phyloP scores from a whole-genome alignment of 805 yeast species.

The Jamesozyma jinghongensis region DNA sequence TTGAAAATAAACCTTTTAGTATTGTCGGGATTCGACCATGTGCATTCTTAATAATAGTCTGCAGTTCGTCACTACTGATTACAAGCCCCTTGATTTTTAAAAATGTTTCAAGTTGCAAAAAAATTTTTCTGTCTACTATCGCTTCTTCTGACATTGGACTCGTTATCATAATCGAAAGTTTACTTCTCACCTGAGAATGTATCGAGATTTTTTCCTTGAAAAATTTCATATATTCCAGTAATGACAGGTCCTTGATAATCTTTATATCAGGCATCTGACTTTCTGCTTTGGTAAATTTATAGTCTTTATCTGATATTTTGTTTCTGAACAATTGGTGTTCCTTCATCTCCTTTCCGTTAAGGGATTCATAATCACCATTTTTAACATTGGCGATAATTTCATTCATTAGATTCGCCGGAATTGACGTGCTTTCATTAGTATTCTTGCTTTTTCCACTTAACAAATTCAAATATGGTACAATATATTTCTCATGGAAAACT shows the following conservation, averaged over 20 bases:
- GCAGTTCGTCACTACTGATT: slow-evolving; percentile 34
- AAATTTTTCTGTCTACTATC: slow-evolving; percentile 29
- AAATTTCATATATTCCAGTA: slow-evolving; percentile 31
- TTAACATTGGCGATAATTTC: slow-evolving; percentile 31
- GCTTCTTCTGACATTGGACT: slow-evolving; percentile 34
- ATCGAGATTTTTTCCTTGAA: slow-evolving; percentile 31
- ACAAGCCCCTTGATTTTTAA: slow-evolving; percentile 41
- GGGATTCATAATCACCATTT: slow-evolving; percentile 23
- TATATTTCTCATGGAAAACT: slow-evolving; percentile 31
- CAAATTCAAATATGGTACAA: slow-evolving; percentile 32
- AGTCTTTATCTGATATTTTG: slow-evolving; percentile 38
- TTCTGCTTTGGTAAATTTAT: slow-evolving; percentile 28
- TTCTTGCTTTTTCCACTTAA: slow-evolving; percentile 7
- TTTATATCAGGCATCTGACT: slow-evolving; percentile 30
- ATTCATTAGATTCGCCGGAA: slow-evolving; percentile 31
- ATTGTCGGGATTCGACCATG: slow-evolving; percentile 33
- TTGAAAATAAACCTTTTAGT: slow-evolving; percentile 35
- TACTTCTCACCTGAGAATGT: slow-evolving; percentile 31
- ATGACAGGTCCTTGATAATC: slow-evolving; percentile 28
- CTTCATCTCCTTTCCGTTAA: slow-evolving; percentile 25
- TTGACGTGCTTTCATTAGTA: slow-evolving; percentile 16
- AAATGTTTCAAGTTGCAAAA: slow-evolving; percentile 36
- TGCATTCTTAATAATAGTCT: slow-evolving; percentile 32
- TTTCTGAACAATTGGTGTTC: slow-evolving; percentile 43
- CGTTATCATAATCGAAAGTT: slow-evolving; percentile 35